These are phyloP conservation scores for Pseudopyrenochaeta lycopersici DNA, from an alignment of 2,329 filamentous ascomycete species.

Conservation along the genomic window DNA sequence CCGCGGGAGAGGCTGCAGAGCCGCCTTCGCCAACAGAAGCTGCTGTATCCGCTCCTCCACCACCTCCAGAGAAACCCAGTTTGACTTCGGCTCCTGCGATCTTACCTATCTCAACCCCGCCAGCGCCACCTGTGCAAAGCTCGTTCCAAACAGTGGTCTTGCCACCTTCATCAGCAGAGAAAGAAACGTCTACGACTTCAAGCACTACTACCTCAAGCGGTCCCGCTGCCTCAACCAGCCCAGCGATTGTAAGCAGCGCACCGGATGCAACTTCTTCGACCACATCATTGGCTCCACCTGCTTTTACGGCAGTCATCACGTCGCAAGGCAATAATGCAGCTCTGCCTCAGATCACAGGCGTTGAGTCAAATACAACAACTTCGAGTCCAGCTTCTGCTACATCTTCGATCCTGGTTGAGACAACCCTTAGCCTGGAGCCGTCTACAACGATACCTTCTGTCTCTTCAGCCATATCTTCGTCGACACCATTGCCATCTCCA, in stretches of 20 bases:
- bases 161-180: no score
- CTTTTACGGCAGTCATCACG: conserved; percentile 9
- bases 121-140: no score
- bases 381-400: conserved; percentile 5
- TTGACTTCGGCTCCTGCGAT: conserved; percentile 1
- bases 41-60: conserved; percentile 1
- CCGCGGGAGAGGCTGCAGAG: conserved; percentile 25
- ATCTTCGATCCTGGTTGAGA: conserved; percentile 2
- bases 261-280: background rate
- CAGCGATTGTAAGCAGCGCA: background rate
- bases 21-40: conserved; percentile 18
- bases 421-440: conserved; percentile 1
- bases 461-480: background rate
- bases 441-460: background rate
- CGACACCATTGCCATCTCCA: background rate
- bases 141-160: no score
- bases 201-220: no score
- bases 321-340: conserved; percentile 18
- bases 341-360: conserved; percentile 15
- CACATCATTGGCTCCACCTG: background rate
- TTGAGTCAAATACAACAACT: background rate
- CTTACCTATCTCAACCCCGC: background rate
- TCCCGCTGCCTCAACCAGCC: no score
- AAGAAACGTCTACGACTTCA: no score
- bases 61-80: background rate